Evolutionary conservation across 495 filamentous ascomycete genomes (phyloP), one percentile per base, ranked within the genome.

Genomic region (Aspergillus bridgeri): DNA sequence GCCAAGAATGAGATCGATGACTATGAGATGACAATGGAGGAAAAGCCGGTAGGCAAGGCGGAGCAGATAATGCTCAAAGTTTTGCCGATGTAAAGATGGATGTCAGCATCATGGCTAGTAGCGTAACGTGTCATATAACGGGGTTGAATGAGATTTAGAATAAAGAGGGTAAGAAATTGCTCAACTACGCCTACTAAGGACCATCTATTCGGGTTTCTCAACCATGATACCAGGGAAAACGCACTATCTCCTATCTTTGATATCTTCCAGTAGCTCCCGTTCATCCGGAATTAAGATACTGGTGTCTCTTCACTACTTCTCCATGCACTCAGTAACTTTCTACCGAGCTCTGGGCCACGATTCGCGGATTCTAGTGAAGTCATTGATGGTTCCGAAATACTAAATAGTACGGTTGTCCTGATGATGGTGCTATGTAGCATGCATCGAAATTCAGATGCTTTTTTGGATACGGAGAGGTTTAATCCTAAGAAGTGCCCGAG

Each of bases 301-400:
- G 48, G 42, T 48, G 1, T 71, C 56, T n/a, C 56, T 79, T 22
- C 74, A 79, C 48, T 77, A 67, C 50, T 79, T 71, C 48, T 69
- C 70, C 25, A 55, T 79, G 20, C 74, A 79, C 51, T 71, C 49
- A 25, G 75, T 79, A 33, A 75, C 75, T 7, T 25, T 62, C 3
- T 71, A 73, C 88, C 88, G 9, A 88, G 84, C 0, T 75, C 81
- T 0, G 86, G 90, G 62, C 88, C 87, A 8, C 80, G 88, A 0
- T 64, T 60, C 3, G 51, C 64, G 23, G 38, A 50, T 3, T 45
- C 19, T 21, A 49, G 51, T 11, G 51, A 65, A 0, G 59, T 46
- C 5, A 71, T 77, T 18, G 73, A 69, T 27, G 72, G 72, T 17
- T 72, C 65, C 59, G 1, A 5, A 0, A 72, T 91, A 0, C 86